phyloP scores from a whole-genome alignment of 441 rosid genomes.

The Dalechampia spathulata region DNA sequence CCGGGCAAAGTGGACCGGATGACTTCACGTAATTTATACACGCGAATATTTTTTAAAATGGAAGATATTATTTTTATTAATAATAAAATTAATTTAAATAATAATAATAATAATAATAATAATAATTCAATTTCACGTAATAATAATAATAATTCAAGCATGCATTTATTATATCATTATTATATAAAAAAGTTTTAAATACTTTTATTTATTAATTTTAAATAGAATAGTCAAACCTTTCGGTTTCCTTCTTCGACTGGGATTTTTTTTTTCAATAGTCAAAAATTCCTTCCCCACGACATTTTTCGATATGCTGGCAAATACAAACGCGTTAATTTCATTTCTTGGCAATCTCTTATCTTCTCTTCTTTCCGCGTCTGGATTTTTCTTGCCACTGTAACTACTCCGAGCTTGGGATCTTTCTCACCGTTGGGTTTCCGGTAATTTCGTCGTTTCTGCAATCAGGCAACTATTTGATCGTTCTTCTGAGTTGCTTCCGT shows the following conservation, averaged over 20 bases:
- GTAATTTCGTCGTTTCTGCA: not conserved
- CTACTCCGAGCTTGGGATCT: constrained; percentile 7
- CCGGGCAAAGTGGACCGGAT: too few species aligned
- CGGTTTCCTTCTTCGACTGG: constrained; percentile 3
- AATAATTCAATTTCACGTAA: too few species aligned
- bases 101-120: too few species aligned
- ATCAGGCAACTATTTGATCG: not conserved
- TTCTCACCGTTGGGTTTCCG: not conserved
- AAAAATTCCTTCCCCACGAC: constrained; percentile 7
- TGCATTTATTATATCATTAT: too few species aligned
- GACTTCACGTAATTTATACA: too few species aligned
- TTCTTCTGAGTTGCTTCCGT: not conserved
- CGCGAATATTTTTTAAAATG: too few species aligned
- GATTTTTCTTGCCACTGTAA: not conserved
- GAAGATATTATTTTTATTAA: too few species aligned
- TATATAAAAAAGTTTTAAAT: too few species aligned
- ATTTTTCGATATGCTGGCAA: not conserved
- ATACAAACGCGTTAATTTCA: not conserved
- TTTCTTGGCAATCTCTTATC: too few species aligned
- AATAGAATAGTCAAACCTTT: constrained; percentile 9
- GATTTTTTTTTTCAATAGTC: not conserved
- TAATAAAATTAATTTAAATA: too few species aligned
- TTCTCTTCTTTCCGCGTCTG: not conserved
- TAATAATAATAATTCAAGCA: too few species aligned
- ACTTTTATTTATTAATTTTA: not conserved